Conservation (phyloP, 306 rosid species). For the Vicia faba region DNA sequence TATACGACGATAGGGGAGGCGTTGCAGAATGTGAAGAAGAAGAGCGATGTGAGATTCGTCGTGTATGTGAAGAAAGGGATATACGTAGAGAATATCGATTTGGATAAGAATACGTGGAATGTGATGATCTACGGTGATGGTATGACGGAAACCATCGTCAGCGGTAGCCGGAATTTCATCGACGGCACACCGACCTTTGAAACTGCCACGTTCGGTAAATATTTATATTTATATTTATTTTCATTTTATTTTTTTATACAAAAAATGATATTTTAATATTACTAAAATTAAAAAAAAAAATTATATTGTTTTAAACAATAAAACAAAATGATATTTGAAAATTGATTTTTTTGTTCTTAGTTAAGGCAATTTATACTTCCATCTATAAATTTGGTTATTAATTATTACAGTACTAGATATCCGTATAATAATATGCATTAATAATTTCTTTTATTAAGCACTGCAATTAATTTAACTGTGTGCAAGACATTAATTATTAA, state of each 20-base stretch:
- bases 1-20: conserved; percentile 56
- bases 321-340: no score
- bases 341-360: no score
- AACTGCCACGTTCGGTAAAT: conserved; percentile 88
- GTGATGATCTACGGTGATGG: conserved; percentile 91
- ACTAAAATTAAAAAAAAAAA: no score
- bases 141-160: conserved; percentile 57
- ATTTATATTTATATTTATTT: background rate
- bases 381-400: background rate
- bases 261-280: no score
- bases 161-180: conserved; percentile 57
- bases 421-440: background rate
- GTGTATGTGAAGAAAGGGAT: conserved; percentile 77
- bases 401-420: background rate
- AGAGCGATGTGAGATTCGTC: conserved; percentile 54
- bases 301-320: no score
- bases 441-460: background rate
- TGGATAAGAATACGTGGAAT: conserved; percentile 85
- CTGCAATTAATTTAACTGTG: no score
- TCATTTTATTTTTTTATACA: background rate
- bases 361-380: background rate
- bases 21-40: conserved; percentile 57
- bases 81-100: conserved; percentile 66
- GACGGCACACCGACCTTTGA: conserved; percentile 79
- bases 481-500: no score